These are phyloP conservation scores for Morella rubra DNA, from an alignment of 306 rosid genomes.

Conservation along the genomic window DNA sequence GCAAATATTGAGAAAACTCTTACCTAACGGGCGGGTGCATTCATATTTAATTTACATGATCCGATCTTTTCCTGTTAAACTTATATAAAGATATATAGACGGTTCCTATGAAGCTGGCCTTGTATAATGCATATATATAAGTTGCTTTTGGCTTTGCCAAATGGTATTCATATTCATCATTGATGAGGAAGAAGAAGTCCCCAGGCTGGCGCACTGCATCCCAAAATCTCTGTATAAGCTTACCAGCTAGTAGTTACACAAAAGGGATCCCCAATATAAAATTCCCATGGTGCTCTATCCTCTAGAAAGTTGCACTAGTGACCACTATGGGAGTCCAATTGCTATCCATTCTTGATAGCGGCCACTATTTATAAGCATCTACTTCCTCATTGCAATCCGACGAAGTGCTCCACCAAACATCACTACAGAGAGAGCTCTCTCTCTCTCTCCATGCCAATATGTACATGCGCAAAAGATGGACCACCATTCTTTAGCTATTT, in stretches of 20 bases:
- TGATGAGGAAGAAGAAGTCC: neutral
- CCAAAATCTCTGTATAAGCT: neutral
- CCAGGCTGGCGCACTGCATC: neutral
- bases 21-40: no score
- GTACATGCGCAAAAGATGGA: conserved; percentile 27
- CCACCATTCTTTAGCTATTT: conserved; percentile 18
- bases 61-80: no score
- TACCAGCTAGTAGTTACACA: neutral
- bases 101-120: no score
- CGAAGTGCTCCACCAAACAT: conserved; percentile 44
- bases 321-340: conserved; percentile 3
- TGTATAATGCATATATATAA: no score
- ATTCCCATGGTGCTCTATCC: neutral
- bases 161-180: no score
- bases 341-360: neutral
- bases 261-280: neutral
- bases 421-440: neutral
- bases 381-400: neutral
- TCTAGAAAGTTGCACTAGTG: neutral
- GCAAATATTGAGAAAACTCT: no score
- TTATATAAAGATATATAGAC: no score
- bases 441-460: neutral
- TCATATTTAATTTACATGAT: no score
- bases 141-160: no score
- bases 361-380: neutral